These are phyloP conservation scores for Verbena officinalis DNA, from an alignment of 257 asterid species.

Conservation along the genomic window DNA sequence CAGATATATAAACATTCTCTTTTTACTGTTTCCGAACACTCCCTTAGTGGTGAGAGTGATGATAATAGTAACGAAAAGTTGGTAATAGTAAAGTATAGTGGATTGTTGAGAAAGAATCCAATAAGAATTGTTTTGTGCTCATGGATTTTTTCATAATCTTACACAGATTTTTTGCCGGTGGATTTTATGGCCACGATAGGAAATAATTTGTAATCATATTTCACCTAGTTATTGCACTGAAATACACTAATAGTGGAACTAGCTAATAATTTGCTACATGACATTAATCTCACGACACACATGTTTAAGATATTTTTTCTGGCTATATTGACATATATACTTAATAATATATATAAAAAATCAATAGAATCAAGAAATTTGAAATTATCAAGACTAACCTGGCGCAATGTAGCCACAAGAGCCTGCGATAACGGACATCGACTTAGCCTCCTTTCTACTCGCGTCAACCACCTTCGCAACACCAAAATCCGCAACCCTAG, in stretches of 20 bases:
- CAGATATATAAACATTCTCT: too few relatives aligned
- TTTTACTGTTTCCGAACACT: too few relatives aligned
- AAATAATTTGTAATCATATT: conserved; percentile 21
- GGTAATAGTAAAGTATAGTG: conserved; percentile 20
- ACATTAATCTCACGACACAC: too few relatives aligned
- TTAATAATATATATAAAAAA: too few relatives aligned
- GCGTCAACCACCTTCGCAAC: conserved; percentile 80
- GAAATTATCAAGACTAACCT: conserved; percentile 49
- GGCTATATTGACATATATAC: too few relatives aligned
- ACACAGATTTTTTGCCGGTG: not conserved
- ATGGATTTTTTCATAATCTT: conserved; percentile 10
- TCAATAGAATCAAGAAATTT: not conserved
- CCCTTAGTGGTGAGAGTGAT: not conserved
- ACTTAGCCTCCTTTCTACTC: conserved; percentile 56
- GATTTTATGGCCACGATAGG: conserved; percentile 6
- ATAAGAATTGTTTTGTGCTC: not conserved
- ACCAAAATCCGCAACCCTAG: conserved; percentile 94
- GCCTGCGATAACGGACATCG: conserved; percentile 96
- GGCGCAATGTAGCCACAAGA: conserved; percentile 98
- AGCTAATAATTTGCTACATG: conserved; percentile 11
- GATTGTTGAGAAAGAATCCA: conserved; percentile 28
- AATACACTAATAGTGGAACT: conserved; percentile 23
- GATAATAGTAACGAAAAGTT: not conserved
- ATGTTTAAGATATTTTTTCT: too few relatives aligned
- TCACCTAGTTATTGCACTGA: conserved; percentile 16